Evolutionary conservation across 345 rosid species (phyloP), one percentile per base, ranked within the genome.

Genomic region (Populus deltoides): DNA sequence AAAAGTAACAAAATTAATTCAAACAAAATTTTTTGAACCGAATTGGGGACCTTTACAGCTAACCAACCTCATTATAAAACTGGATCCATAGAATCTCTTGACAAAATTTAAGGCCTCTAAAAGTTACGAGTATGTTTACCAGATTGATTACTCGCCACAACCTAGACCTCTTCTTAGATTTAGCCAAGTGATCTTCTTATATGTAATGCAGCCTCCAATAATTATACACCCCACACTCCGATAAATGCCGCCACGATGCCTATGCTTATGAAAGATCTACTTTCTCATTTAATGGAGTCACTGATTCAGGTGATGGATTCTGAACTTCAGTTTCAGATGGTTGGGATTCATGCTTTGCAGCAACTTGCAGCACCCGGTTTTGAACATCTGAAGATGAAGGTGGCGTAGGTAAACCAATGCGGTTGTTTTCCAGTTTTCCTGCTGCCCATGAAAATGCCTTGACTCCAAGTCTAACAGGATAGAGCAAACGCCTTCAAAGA

Each of bases 281-380:
- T 9, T 74, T 81, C 66, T 91, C 88, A 5, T 59, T 81, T 41
- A 79, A 22, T 4, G 84, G 79, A 6, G 85, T 73, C 39, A 70
- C 51, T 0, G 84, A 53, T 71, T 90, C 89, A 4, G 88, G 29
- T 1, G 92, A 81, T 65, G 84, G 81, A 75, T 86, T 86, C 69
- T 71, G 85, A 25, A 13, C 90, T 36, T 84, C 87, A 15, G 82
- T 73, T 24, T 88, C 94, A 15, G 97, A 90, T 2, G 98, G 97
- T 71, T 95, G 89, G 80, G 99, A 93, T 86, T 92, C 97, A 71
- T 83, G 98, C 83, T 90, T 93, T 11, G 97, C 97, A 24, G 98
- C 97, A 67, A 98, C 99, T 78, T 92, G 85, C 81, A 93, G 85
- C 72, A 93, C 99, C 45, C 98, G 88, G 82, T 83, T 92, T 81